Base-by-base conservation (phyloP, 2,329 filamentous ascomycete species). In the Metarhizium humberi region DNA sequence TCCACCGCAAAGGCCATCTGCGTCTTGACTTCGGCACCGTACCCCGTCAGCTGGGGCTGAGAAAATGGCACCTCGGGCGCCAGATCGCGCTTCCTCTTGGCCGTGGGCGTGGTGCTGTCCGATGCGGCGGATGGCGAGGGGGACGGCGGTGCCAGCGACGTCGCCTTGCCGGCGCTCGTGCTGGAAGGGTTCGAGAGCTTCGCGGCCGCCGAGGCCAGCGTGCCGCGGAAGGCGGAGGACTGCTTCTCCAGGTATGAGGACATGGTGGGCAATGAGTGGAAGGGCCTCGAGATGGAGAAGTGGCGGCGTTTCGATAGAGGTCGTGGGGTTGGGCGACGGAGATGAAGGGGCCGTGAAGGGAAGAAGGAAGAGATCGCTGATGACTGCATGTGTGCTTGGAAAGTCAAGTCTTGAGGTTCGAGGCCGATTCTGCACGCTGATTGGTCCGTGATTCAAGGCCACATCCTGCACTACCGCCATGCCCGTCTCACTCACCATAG, bases 1-100 rank as follows among this genome's bases (percentile, higher is more conserved):
- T 92, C 84, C 67, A 95, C 85, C 20, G 90, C 90, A 72, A 91
- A 96, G 56, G 87, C 82, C 67, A 96, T 86, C 69, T 95, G 89
- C 13, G 91, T 95, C 75, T 90, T 86, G 69, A 94, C 84, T 70
- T 92, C 87, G 57, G 79, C 79, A 61, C 91, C 90, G 53, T 86
- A 88, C 66, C 86, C 87, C 16, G 84, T 89, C 65, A 86, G 84
- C 60, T 81, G 80, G 20, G 88, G 88, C 73, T 92, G 89, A 55
- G 88, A 92, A 72, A 85, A 92, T 47, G 69, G 68, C 53, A 88
- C 77, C 13, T 78, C 75, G 50, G 77, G 76, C 5, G 69, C 70
- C 45, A 71, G 68, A 60, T 82, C 80, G 64, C 80, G 77, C 71
- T 86, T 85, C 58, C 77, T 77, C 68, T 84, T 85, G 55, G 80